Evolutionary conservation across 2,329 filamentous ascomycete species (phyloP), one percentile per base, ranked within the genome.

Genomic region (Plenodomus lindquistii): DNA sequence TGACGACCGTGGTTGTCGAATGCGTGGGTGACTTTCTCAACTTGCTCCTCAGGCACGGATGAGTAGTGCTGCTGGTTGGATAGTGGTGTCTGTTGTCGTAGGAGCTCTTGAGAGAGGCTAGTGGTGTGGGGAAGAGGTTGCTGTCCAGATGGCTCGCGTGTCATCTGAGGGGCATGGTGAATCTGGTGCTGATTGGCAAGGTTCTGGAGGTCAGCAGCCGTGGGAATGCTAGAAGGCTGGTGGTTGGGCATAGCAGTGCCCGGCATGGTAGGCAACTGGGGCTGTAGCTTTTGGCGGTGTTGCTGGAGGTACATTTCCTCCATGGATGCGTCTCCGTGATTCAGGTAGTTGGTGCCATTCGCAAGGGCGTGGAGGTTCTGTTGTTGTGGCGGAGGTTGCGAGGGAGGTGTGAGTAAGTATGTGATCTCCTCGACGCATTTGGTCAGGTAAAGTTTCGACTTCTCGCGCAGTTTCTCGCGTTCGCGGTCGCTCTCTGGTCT

Each of bases 341-440:
- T 78, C 46, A 74, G 65, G 49, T 78, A 80, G 18, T 74, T 66
- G 11, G 64, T 60, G 16, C 65, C 63, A 42, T 72, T 73, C 31
- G 61, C 64, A 19, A 73, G 46, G 4, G 55, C 56, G 43, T 75
- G 74, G 35, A 73, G 51, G 17, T 62, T 65, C n/a, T 66, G 60
- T 39, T 78, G 77, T 34, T 84, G 81, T 10, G 82, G 80, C 17
- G 81, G 79, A 41, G 83, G 80, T 57, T 86, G 82, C 29, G 81
- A 77, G 18, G 83, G 80, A n/a, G 85, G 85, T 40, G 85, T 83
- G 27, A 88, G 77, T 52, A 87, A 81, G 61, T 87, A 88, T 3
- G 84, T 83, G 42, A 88, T 82, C 67, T 88, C 85, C 58, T 86
- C 82, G 41, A 86, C 80, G 64, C 84, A 87, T 70, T 85, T 86